These are phyloP conservation scores for Pelargonium nanum DNA, from an alignment of 345 rosid genomes.

Conservation along the genomic window DNA sequence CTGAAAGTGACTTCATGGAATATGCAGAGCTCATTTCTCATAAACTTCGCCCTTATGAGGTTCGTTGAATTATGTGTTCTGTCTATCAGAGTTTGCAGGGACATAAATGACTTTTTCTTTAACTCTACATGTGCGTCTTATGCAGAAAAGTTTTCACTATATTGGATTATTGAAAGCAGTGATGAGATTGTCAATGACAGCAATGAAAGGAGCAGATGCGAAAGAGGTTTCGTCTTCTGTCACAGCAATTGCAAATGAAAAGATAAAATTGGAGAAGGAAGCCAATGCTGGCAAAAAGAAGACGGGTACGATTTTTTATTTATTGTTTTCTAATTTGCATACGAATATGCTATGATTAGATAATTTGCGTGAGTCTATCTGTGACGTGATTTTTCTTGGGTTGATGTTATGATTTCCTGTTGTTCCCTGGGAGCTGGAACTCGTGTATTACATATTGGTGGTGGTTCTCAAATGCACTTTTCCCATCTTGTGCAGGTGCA, in stretches of 20 bases:
- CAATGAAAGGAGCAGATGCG: slow-evolving; percentile 81
- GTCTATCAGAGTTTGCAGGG: not conserved
- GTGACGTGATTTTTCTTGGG: too few relatives aligned
- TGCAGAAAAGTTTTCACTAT: slow-evolving; percentile 87
- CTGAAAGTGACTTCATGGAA: slow-evolving; percentile 82
- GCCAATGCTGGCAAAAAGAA: slow-evolving; percentile 68
- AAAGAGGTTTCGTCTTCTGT: slow-evolving; percentile 78
- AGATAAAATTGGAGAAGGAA: slow-evolving; percentile 81
- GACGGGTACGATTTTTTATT: slow-evolving; percentile 32
- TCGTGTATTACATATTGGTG: too few relatives aligned
- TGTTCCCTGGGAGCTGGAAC: too few relatives aligned
- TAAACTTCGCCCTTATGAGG: slow-evolving; percentile 69
- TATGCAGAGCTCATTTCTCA: slow-evolving; percentile 82
- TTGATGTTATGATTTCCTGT: too few relatives aligned
- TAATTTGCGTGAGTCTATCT: too few relatives aligned
- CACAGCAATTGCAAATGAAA: slow-evolving; percentile 83
- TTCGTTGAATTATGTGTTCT: slow-evolving; percentile 8
- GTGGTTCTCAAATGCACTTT: too few relatives aligned
- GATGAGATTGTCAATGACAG: slow-evolving; percentile 67
- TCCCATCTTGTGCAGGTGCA: slow-evolving; percentile 27
- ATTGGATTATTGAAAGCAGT: slow-evolving; percentile 62
- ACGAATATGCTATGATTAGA: too few relatives aligned
- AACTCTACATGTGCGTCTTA: not conserved
- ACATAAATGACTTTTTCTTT: not conserved
- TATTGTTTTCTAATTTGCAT: not conserved